Evolutionary conservation across 257 asterid species (phyloP), one percentile per base, ranked within the genome.

Genomic region (Solanum peruvianum): DNA sequence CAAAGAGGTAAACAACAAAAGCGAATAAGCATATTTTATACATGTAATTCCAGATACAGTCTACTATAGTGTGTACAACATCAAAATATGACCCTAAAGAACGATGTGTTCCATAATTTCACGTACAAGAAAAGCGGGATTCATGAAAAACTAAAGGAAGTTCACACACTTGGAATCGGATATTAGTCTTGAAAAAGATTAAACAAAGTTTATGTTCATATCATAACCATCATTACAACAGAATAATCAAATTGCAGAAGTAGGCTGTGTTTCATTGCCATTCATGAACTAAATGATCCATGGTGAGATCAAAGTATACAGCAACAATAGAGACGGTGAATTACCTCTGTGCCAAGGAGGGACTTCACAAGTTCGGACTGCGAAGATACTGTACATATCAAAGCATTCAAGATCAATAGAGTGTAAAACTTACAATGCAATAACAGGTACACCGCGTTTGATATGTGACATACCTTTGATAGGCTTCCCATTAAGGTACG

Each of bases 281-380:
- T 78, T 78, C 15, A 78, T 15, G 64, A 14, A 44, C 64, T 44
- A 25, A 78, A 78, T n/a, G 27, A 47, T 25, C 12, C 27, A 12
- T 16, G 42, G 18, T 9, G 84, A 27, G n/a, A 77, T 23, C 23
- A 1, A 41, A 27, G 16, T 16, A 78, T 9, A 45, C 5, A 42
- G 16, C 15, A 27, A 78, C 13, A 25, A 27, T 27, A 47, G 69
- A 80, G 10, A 47, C 8, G 12, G 20, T 29, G 11, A n/a, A 78
- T 39, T 92, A 94, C 98, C 98, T 93, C 98, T 42, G 98, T 93
- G 82, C 91, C 94, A 88, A 96, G 98, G 91, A 96, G 96, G 83
- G 97, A 92, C 92, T 92, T 92, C 85, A 94, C 91, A 8, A 96
- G 98, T 93, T 92, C 97, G 58, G 90, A 88, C 90, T 96, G 96